phyloP scores from a whole-genome alignment of 495 filamentous ascomycete species.

The Neurospora discreta region DNA sequence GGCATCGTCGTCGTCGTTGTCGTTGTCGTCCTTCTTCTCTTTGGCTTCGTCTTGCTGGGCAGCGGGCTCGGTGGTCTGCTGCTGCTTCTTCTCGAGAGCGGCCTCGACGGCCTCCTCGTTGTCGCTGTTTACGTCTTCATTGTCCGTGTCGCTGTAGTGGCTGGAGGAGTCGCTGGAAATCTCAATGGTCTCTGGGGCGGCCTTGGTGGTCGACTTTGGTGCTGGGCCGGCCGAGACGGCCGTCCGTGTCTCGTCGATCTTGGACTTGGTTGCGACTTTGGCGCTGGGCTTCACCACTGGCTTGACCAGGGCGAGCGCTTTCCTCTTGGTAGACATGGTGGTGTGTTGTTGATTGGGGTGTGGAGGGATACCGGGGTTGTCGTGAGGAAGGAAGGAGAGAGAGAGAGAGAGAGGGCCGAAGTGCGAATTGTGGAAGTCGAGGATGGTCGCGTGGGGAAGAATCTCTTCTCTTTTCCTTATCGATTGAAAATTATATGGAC shows the following conservation, averaged over 20 bases:
- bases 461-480: neutral
- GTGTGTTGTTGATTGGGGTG: neutral
- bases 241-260: slow-evolving; percentile 65
- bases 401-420: neutral
- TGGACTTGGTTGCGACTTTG: slow-evolving; percentile 45
- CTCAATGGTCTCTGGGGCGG: slow-evolving; percentile 29
- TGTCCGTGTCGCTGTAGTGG: slow-evolving; percentile 26
- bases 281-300: slow-evolving; percentile 46
- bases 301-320: slow-evolving; percentile 33
- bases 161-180: slow-evolving; percentile 46
- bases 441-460: neutral
- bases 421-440: neutral
- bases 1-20: slow-evolving; percentile 15
- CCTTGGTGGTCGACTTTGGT: slow-evolving; percentile 15
- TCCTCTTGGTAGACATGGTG: slow-evolving; percentile 43
- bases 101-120: slow-evolving; percentile 9
- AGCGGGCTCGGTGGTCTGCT: neutral
- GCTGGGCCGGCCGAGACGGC: slow-evolving; percentile 39
- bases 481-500: neutral
- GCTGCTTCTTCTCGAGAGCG: neutral
- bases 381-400: neutral
- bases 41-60: slow-evolving; percentile 1
- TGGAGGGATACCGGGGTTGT: neutral
- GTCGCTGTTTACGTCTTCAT: slow-evolving; percentile 20
- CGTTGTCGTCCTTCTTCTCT: slow-evolving; percentile 22